phyloP scores from a whole-genome alignment of 805 yeast genomes.

The Wickerhamiella kurtzmanii region DNA sequence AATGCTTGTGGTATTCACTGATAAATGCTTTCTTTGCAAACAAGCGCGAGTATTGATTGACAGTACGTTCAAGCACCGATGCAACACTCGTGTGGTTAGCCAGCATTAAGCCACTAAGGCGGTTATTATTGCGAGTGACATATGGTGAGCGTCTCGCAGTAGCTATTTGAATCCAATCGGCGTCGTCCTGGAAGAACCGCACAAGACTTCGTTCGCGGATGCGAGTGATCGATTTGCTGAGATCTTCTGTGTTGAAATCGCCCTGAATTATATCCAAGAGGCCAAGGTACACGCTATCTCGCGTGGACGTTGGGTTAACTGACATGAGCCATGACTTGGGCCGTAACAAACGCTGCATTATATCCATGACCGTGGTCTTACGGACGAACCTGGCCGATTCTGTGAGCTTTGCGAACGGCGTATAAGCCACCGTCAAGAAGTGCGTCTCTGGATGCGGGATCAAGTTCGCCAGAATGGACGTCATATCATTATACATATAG shows the following conservation, averaged over 20 bases:
- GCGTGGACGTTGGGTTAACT: slow-evolving; percentile 26
- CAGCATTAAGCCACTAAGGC: slow-evolving; percentile 68
- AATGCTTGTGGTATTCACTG: slow-evolving; percentile 47
- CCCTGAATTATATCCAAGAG: slow-evolving; percentile 60
- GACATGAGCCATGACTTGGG: slow-evolving; percentile 63
- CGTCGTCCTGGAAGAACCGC: slow-evolving; percentile 74
- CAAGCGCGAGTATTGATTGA: slow-evolving; percentile 67
- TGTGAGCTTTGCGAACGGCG: slow-evolving; percentile 57
- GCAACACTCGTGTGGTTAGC: slow-evolving; percentile 71
- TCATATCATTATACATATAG: slow-evolving; percentile 74
- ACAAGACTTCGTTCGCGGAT: slow-evolving; percentile 33
- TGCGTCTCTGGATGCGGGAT: slow-evolving; percentile 80
- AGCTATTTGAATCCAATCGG: slow-evolving; percentile 66
- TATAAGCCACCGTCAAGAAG: slow-evolving; percentile 56
- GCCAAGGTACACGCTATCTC: slow-evolving; percentile 42
- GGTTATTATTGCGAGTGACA: slow-evolving; percentile 30
- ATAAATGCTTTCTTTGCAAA: slow-evolving; percentile 73
- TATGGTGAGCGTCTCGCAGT: slow-evolving; percentile 62
- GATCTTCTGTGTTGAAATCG: slow-evolving; percentile 53
- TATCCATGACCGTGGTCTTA: slow-evolving; percentile 70
- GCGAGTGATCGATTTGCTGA: slow-evolving; percentile 34
- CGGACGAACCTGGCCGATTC: slow-evolving; percentile 46
- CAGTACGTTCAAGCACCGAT: slow-evolving; percentile 48
- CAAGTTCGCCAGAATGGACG: slow-evolving; percentile 66
- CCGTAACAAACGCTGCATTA: slow-evolving; percentile 67